Base-by-base conservation (phyloP, 306 rosid genomes). In the cucumber (Cucumis sativus) region DNA sequence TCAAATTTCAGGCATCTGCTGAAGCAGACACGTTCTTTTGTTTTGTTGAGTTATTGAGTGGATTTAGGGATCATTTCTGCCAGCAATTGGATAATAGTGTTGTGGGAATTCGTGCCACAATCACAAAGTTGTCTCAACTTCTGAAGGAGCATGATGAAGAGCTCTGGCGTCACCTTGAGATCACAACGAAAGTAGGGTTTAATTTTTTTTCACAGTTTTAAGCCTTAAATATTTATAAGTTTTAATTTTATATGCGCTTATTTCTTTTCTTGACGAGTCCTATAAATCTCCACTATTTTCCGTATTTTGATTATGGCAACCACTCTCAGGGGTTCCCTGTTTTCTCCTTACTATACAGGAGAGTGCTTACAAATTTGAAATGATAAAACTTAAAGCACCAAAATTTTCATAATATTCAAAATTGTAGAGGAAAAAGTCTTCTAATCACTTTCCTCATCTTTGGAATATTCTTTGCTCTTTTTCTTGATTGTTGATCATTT, bases 21-120 rank as follows among this genome's bases (percentile, higher is more conserved):
- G 99, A 96, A 91, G 97, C 97, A 81, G 99, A 96, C 79, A 81
- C 99, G 37, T 96, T 96, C 87, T 96, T 96, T 86, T 96, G 99
- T 88, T 96, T 96, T 84, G 99, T 92, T 58, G 99, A 96, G 87
- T 71, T 96, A 74, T 85, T 96, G 89, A 88, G 98, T 85, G 99
- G 98, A 55, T 91, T 96, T 76, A 91, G 99, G 8, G 99, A 96
- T 82, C 88, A 96, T 85, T 96, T 96, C 83, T 92, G 96, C 80
- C 97, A 96, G 92, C 99, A 96, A 85, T 92, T 96, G 21, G 99
- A 96, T 84, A 92, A 96, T 77, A 96, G 99, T 83, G 96, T 89
- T 67, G 99, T 96, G 75, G 99, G 99, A 85, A 96, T 96, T 75
- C 98, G 99, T 62, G 82, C 99, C 86, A 96, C 99, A 28, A 96